Evolutionary conservation across 371 early-diverging fungal species (phyloP).

Genomic region (Mortierella sp.): DNA sequence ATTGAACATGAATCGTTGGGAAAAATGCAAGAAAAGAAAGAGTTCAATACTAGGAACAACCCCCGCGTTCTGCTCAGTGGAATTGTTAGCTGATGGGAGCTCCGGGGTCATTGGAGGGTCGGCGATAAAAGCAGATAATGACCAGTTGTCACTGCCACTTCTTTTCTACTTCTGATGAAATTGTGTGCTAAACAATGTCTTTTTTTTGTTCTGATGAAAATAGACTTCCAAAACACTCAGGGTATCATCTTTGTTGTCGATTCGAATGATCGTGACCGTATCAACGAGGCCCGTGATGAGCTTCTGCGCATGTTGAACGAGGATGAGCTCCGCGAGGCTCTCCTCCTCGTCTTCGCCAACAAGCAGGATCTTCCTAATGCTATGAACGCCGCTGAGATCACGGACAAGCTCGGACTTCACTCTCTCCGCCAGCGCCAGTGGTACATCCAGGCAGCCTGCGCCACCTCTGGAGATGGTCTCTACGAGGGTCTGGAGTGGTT

Average conservation of each 20-base stretch:
- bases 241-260: conserved; percentile 97
- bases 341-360: conserved; percentile 89
- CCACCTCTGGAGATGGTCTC: conserved; percentile 94
- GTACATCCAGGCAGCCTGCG: conserved; percentile 95
- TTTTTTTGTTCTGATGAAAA: background rate
- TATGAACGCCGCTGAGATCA: conserved; percentile 85
- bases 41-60: no score
- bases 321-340: conserved; percentile 87
- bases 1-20: no score
- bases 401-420: conserved; percentile 87
- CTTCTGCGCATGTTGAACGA: conserved; percentile 89
- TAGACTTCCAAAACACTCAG: conserved; percentile 89
- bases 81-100: no score
- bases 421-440: conserved; percentile 88
- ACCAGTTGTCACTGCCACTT: no score
- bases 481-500: conserved; percentile 94
- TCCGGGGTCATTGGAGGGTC: no score
- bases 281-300: conserved; percentile 89
- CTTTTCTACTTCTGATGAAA: background rate
- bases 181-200: conserved; percentile 12
- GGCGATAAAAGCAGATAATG: no score
- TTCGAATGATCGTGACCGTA: conserved; percentile 92
- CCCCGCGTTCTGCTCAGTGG: no score
- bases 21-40: no score
- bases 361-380: conserved; percentile 94